Conservation (phyloP, 495 filamentous ascomycete species). For the Chlorociboria aeruginascens region DNA sequence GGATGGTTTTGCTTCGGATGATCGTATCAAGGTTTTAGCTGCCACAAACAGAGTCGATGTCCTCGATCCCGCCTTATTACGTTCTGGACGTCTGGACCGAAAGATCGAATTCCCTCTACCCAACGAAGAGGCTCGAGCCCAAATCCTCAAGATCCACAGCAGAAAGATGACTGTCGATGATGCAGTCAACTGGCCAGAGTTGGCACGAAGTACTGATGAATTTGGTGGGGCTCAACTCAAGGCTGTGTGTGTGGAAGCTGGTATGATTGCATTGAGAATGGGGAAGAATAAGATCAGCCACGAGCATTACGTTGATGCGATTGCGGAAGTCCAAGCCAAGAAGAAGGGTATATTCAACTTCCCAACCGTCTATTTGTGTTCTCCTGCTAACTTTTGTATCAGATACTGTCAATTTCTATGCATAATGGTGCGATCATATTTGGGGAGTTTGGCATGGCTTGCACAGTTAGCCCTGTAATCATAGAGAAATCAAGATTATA, state of each 20-base stretch:
- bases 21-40: conserved; percentile 96
- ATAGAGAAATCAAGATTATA: conserved; percentile 6
- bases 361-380: background rate
- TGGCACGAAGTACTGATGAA: conserved; percentile 96
- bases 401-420: conserved; percentile 13
- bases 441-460: conserved; percentile 9
- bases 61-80: conserved; percentile 84
- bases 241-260: conserved; percentile 96
- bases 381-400: background rate
- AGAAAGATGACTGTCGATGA: conserved; percentile 97
- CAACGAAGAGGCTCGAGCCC: conserved; percentile 96
- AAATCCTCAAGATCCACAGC: conserved; percentile 95
- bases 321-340: conserved; percentile 93
- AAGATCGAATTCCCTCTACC: conserved; percentile 99
- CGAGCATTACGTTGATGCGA: conserved; percentile 98
- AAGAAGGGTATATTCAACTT: conserved; percentile 47
- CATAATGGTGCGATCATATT: conserved; percentile 5
- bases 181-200: conserved; percentile 88
- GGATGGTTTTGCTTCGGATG: conserved; percentile 97
- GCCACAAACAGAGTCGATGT: conserved; percentile 98
- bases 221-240: conserved; percentile 97
- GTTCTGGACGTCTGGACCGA: conserved; percentile 88
- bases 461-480: conserved; percentile 8
- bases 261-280: conserved; percentile 94
- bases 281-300: conserved; percentile 91